Evolutionary conservation across 108 stramenopile genomes (phyloP), one percentile per base, ranked within the genome.

Genomic region (Fragilariopsis cylindrus): DNA sequence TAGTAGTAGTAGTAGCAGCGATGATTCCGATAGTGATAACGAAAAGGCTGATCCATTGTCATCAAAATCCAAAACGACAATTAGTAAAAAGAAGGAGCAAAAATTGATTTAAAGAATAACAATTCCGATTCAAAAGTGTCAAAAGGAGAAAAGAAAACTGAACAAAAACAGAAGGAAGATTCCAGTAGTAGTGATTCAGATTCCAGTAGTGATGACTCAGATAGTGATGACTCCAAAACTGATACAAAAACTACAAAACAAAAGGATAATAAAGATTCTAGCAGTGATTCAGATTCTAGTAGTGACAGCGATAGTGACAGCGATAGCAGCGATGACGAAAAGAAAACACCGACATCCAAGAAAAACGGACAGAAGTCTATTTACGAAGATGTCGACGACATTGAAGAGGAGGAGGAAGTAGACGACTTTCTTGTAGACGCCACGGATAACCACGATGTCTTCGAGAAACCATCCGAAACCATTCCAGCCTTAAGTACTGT

Each of bases 391-490:
- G 7, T 56, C 44, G 41, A 5, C 3, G 54, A 70, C 12, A 73
- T 55, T 12, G 70, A 78, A 12, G 74, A 43, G 2, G 78, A 79
- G 9, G 75, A 72, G 18, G 72, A 71, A n/a, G 81, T 72, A 39
- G 82, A 82, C 56, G 73, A 78, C 65, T 78, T 84, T 70, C 48
- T 81, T 62, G 47, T 67, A 7, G 73, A 66, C 11, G 65, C 65
- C 48, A 56, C 65, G 5, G 67, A 73, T 15, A 45, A 49, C 49
- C 78, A 76, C 21, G 64, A 64, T 57, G 77, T 81, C 11, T 83
- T 87, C 79, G 68, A 75, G 8, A 80, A 70, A 45, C 57, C 56
- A 45, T 45, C 70, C 3, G 55, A 65, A 39, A 58, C 79, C 48
- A 54, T 71, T 13, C 58, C 78, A 21, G 77, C 75, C 12, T 55